Percentiles rank a stretch among this genome's conserved stretches.
These are phyloP conservation scores for Komagataella pseudopastoris DNA, from an alignment of 805 yeast genomes.

Conservation along the genomic window DNA sequence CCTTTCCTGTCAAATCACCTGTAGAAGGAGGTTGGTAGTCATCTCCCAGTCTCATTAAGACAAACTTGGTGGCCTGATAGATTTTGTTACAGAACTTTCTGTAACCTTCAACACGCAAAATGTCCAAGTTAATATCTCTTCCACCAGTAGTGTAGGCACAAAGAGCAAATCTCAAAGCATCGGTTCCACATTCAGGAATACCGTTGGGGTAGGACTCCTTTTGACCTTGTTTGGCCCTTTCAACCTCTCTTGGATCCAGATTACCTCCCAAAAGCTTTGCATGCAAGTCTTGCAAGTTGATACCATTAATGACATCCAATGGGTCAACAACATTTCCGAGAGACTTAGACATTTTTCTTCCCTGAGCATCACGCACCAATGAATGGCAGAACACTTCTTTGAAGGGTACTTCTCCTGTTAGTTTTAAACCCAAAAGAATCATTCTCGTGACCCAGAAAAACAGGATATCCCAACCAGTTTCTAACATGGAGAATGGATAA, in stretches of 20 bases:
- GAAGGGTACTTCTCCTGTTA: slow-evolving; percentile 88
- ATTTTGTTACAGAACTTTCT: slow-evolving; percentile 99
- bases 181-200: slow-evolving; percentile 99
- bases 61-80: slow-evolving; percentile 97
- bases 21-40: slow-evolving; percentile 73
- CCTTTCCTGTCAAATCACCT: slow-evolving; percentile 52
- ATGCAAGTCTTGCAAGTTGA: slow-evolving; percentile 65
- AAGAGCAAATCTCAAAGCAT: slow-evolving; percentile 93
- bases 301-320: slow-evolving; percentile 84
- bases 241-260: slow-evolving; percentile 79
- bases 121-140: slow-evolving; percentile 92
- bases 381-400: slow-evolving; percentile 97
- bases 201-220: slow-evolving; percentile 86
- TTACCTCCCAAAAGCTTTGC: slow-evolving; percentile 70
- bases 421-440: slow-evolving; percentile 82
- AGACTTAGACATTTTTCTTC: slow-evolving; percentile 97
- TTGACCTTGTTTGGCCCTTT: slow-evolving; percentile 82
- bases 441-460: slow-evolving; percentile 99
- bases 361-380: slow-evolving; percentile 97
- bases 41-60: slow-evolving; percentile 80
- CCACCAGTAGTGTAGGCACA: slow-evolving; percentile 99
- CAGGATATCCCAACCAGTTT: slow-evolving; percentile 98
- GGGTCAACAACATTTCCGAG: slow-evolving; percentile 96
- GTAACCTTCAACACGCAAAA: slow-evolving; percentile 95
- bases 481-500: slow-evolving; percentile 87